These are phyloP conservation scores for Rhizopogon salebrosus DNA, from an alignment of 768 basidiomycete genomes.

Conservation along the genomic window DNA sequence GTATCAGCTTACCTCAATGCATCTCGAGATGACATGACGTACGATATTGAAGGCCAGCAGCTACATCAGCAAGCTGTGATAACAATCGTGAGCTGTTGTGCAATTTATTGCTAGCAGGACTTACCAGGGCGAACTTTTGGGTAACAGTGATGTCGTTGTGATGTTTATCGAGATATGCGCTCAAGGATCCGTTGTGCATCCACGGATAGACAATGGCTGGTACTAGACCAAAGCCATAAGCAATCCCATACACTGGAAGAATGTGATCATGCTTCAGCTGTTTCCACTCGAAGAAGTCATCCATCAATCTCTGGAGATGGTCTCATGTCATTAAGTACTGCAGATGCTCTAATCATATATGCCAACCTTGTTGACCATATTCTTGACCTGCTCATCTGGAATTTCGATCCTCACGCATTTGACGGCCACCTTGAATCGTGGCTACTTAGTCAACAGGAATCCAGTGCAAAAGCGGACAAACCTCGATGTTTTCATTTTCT, in stretches of 20 bases:
- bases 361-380: too few relatives aligned
- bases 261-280: constrained; percentile 13
- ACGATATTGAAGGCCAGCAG: too few relatives aligned
- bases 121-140: constrained; percentile 12
- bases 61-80: not conserved
- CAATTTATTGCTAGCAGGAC: not conserved
- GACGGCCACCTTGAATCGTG: not conserved
- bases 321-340: too few relatives aligned
- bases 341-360: too few relatives aligned
- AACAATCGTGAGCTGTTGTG: not conserved
- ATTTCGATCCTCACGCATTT: not conserved
- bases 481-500: constrained; percentile 4
- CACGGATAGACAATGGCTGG: constrained; percentile 16
- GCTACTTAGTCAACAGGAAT: not conserved
- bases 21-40: not conserved
- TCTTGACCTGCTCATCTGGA: not conserved
- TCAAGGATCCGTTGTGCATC: constrained; percentile 10
- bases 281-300: constrained; percentile 5
- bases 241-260: constrained; percentile 10
- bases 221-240: constrained; percentile 13
- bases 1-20: not conserved
- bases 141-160: constrained; percentile 1
- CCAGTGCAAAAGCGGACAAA: not conserved
- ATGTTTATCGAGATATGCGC: constrained; percentile 5
- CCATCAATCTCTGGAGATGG: too few relatives aligned